Base-by-base conservation (phyloP, 202 grass and related monocot genomes). In the Setaria viridis region DNA sequence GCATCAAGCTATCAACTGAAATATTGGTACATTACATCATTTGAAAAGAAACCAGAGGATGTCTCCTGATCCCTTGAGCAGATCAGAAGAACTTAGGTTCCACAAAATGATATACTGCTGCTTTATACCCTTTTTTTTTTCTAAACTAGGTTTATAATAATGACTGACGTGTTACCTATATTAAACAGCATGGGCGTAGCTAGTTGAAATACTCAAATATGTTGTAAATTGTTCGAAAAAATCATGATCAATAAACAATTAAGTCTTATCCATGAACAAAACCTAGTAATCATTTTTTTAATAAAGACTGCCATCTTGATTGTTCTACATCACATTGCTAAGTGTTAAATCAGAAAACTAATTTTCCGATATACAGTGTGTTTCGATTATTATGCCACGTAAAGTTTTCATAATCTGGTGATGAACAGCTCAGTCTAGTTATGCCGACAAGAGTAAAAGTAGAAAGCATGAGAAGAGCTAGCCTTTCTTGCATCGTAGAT, bases 301-400 rank as follows among this genome's bases (percentile, higher is more conserved):
- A 49, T 41, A 25, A 21, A 50, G 45, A 77, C 53, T 66, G 17
- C 4, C 37, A 59, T 70, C 69, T 62, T 53, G 16, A 78, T 3
- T 51, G 39, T 63, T 57, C 1, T 62, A 37, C 7, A 11, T 9
- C 45, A 68, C 72, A 74, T 1, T 49, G 42, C 57, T 81, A 65
- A 66, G 50, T 21, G 3, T 75, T 11, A 43, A 80, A 35, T 39
- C 60, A 67, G n/a, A 82, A 77, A 60, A 87, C 30, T 13, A 39
- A 3, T 20, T 68, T 39, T 41, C 62, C 51, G 2, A 48, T 76
- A 54, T 33, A 67, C 6, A 57, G 11, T 49, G 30, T 62, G 17
- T 48, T 82, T 39, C 13, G 1, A 76, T 11, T 14, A 33, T 7
- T 73, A 53, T 29, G 12, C 11, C 70, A 29, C 11, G 58, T 25